Evolutionary conservation across 1,284 basidiomycete genomes (phyloP).

Genomic region (Fistulinella cinereoalba): DNA sequence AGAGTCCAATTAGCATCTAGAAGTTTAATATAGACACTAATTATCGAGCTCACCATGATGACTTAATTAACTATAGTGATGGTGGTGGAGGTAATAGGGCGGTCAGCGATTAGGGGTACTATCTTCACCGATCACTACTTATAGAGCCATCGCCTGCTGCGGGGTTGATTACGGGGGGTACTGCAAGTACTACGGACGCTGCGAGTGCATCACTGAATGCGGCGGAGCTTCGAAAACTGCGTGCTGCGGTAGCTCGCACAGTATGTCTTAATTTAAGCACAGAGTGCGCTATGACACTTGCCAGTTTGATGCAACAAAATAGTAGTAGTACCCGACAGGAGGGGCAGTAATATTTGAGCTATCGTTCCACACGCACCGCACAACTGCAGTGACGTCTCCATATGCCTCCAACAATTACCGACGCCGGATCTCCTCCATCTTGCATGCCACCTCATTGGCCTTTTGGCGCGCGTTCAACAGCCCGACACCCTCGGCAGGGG

Average conservation of each 20-base stretch:
- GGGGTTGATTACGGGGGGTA: no score
- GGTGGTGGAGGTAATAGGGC: slow-evolving; percentile 10
- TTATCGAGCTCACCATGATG: slow-evolving; percentile 17
- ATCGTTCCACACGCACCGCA: background rate
- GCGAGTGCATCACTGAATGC: no score
- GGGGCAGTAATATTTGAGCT: no score
- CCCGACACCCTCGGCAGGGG: slow-evolving; percentile 22
- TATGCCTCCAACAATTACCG: slow-evolving; percentile 1
- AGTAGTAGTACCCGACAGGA: no score
- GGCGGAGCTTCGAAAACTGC: no score
- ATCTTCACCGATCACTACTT: background rate
- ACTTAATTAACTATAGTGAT: background rate
- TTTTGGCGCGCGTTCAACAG: slow-evolving; percentile 23
- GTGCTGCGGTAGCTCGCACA: slow-evolving; percentile 3
- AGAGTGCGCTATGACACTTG: no score
- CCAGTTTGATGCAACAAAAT: no score
- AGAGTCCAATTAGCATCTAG: background rate
- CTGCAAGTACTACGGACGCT: slow-evolving; percentile 2
- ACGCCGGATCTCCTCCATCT: slow-evolving; percentile 28
- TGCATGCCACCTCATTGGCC: slow-evolving; percentile 25
- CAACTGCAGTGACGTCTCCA: background rate
- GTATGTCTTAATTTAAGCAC: no score
- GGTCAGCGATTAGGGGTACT: no score
- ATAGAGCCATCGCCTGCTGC: no score
- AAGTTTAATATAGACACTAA: background rate